Evolutionary conservation across 495 filamentous ascomycete genomes (phyloP).

Genomic region (Bryoglossum gracile): DNA sequence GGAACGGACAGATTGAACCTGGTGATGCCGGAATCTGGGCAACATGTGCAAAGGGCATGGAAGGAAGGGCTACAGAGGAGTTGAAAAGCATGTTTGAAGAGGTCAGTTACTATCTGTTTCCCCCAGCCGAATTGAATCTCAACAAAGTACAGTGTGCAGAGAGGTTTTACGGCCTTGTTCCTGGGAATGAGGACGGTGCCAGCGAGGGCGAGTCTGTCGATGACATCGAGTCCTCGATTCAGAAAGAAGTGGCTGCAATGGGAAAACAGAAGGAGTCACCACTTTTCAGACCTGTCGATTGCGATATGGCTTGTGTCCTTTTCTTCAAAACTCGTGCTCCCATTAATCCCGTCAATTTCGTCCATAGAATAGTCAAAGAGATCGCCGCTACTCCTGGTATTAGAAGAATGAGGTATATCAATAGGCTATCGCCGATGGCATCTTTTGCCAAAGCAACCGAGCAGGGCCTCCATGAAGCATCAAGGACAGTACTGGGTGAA

Average conservation of each 20-base stretch:
- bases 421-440: slow-evolving; percentile 76
- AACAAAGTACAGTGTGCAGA: slow-evolving; percentile 44
- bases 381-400: slow-evolving; percentile 39
- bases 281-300: slow-evolving; percentile 55
- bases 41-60: slow-evolving; percentile 76
- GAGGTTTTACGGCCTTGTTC: slow-evolving; percentile 47
- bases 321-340: slow-evolving; percentile 60
- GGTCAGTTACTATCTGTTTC: slow-evolving; percentile 9
- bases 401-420: slow-evolving; percentile 66
- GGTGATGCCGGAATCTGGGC: slow-evolving; percentile 85
- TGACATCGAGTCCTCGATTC: slow-evolving; percentile 80
- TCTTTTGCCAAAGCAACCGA: slow-evolving; percentile 71
- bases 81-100: slow-evolving; percentile 57
- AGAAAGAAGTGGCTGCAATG: slow-evolving; percentile 64
- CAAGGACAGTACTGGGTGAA: slow-evolving; percentile 57
- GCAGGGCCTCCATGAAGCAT: slow-evolving; percentile 65
- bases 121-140: too few relatives aligned
- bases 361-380: slow-evolving; percentile 66
- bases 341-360: slow-evolving; percentile 74
- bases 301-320: slow-evolving; percentile 72
- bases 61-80: slow-evolving; percentile 70
- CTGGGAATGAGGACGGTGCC: slow-evolving; percentile 28
- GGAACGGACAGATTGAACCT: slow-evolving; percentile 45
- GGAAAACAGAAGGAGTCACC: slow-evolving; percentile 39
- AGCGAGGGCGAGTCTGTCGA: slow-evolving; percentile 33